Percentiles rank a stretch among this genome's conserved stretches.
Evolutionary conservation across 2,329 filamentous ascomycete species (phyloP).

Genomic region (Beauveria sp.): DNA sequence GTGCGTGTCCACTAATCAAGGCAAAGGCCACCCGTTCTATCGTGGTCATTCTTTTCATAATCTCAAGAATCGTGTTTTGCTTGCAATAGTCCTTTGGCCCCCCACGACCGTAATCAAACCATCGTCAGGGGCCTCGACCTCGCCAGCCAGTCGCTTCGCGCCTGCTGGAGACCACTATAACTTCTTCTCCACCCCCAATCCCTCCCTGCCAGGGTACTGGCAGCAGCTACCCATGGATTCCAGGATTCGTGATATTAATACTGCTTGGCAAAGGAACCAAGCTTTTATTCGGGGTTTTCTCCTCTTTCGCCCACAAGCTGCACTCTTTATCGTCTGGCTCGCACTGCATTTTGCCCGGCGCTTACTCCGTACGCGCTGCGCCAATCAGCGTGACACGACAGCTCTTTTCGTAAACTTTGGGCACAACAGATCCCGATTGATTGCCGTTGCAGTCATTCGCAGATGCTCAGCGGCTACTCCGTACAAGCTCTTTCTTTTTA

Average conservation of each 20-base stretch:
- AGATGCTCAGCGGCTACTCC: background rate
- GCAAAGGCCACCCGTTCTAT: background rate
- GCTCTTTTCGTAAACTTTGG: background rate
- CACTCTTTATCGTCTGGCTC: too few species aligned
- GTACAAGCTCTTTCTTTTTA: too few species aligned
- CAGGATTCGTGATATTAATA: too few species aligned
- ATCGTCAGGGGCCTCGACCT: background rate
- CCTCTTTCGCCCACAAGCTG: too few species aligned
- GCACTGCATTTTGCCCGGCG: background rate
- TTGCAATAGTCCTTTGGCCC: background rate
- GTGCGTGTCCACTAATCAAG: background rate
- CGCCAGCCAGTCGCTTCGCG: background rate
- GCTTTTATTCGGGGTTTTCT: too few species aligned
- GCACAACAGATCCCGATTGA: background rate
- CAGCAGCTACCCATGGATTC: too few species aligned
- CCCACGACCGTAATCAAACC: background rate
- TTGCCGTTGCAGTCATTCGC: background rate
- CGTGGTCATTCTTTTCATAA: too few species aligned
- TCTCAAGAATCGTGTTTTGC: too few species aligned
- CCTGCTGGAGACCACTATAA: slow-evolving; percentile 1
- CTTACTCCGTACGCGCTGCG: background rate
- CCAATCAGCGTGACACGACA: slow-evolving; percentile 2
- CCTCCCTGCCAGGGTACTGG: background rate
- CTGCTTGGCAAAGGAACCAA: background rate
- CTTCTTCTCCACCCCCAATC: background rate